phyloP scores from a whole-genome alignment of 108 stramenopile species.

The Skeletonema menzelii region DNA sequence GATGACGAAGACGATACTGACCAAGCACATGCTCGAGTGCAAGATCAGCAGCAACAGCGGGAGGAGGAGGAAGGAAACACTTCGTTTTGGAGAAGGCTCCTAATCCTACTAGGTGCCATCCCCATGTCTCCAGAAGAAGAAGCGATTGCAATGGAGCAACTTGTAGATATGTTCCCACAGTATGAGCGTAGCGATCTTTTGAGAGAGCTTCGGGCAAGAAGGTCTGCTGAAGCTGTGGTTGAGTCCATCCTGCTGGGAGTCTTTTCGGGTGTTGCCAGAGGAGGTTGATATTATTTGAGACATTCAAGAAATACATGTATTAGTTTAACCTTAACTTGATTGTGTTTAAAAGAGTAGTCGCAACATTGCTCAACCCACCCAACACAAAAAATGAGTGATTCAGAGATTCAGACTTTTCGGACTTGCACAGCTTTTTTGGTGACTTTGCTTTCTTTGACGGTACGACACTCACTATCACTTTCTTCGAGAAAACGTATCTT shows the following conservation, averaged over 20 bases:
- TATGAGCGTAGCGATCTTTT: conserved; percentile 72
- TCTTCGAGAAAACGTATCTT: too few species aligned
- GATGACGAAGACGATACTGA: neutral
- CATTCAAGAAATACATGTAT: neutral
- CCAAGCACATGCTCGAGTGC: conserved; percentile 14
- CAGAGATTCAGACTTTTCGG: too few species aligned
- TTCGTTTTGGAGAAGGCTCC: conserved; percentile 63
- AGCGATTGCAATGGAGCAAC: conserved; percentile 60
- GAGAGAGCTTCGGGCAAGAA: conserved; percentile 64
- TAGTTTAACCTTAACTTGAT: too few species aligned
- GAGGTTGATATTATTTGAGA: neutral
- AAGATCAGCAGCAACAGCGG: conserved; percentile 15
- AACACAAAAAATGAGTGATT: too few species aligned
- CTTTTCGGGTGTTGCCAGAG: conserved; percentile 58
- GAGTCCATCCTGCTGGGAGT: conserved; percentile 66
- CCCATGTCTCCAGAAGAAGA: conserved; percentile 84
- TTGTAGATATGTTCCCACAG: conserved; percentile 80
- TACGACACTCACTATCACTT: too few species aligned
- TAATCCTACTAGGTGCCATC: conserved; percentile 59
- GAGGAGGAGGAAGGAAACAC: conserved; percentile 29
- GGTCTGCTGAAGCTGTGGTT: conserved; percentile 74
- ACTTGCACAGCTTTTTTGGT: too few species aligned
- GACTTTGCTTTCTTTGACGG: too few species aligned
- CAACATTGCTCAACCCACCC: too few species aligned
- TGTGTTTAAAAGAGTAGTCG: too few species aligned